Evolutionary conservation across 345 rosid genomes (phyloP), one percentile per base, ranked within the genome.

Genomic region (Moricandia arvensis): DNA sequence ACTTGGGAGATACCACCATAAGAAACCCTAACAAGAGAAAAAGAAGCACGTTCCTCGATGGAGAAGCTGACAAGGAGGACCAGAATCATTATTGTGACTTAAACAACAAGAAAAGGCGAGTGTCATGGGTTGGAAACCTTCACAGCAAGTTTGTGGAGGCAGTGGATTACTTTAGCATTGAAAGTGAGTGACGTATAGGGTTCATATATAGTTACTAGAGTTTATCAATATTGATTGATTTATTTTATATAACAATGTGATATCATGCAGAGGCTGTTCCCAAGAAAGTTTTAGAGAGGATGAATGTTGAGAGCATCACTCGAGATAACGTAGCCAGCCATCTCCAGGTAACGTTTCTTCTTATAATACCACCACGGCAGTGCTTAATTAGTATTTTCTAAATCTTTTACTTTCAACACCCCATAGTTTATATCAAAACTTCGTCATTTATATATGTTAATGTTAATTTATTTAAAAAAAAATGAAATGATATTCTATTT

Each of bases 281-380:
- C 0, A 93, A 88, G 82, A 87, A 78, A 80, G 89, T 93, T 74
- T 82, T 93, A 75, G 91, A 87, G 79, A 63, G 80, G 75, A 93
- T 93, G 98, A 84, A 82, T 58, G 93, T 87, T 68, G 85, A 86
- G 0, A 82, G 89, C 24, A 77, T 93, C 33, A 86, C 88, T 24
- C 81, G 97, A 72, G 98, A 91, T 79, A 88, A 87, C 66, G 89
- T 89, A 33, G 96, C 96, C 15, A 90, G 93, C 79, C 96, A 93
- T 79, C 91, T 93, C 24, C 96, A 93, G 92, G 97, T 91, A 75
- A 60, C 33, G 37, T 60, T 45, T 58, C 71, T 34, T 34, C 2
- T 7, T 34, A 7, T 34, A 34, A 2, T 34, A 34, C 38, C 33
- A 30, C 33, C 33, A 30, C 6, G 33, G 38, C 38, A 6, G 38